Evolutionary conservation across 352 stramenopile genomes (phyloP), one percentile per base, ranked within the genome.

Genomic region (Phytophthora constricta): DNA sequence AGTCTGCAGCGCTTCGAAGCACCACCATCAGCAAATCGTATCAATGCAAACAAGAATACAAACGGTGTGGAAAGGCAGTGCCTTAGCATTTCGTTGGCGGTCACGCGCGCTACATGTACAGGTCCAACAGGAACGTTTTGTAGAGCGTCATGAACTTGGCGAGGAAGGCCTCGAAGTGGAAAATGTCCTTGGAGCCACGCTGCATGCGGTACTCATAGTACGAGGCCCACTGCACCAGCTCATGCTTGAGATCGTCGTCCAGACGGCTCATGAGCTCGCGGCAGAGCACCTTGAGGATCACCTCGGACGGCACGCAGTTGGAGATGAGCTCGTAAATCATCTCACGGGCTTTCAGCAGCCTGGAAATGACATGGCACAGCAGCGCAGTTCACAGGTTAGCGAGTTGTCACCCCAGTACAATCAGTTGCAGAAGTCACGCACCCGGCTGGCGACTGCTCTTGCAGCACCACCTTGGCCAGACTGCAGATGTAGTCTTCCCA

Each of bases 141-240:
- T 99, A 99, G 67, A 99, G 87, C 50, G 89, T 92, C 97, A 99
- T 99, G 77, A 98, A 99, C 80, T 99, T 99, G 56, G 97, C 97
- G 59, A 99, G 83, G 81, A 99, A 99, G 11, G 98, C 97, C 78
- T 99, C 98, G 49, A 99, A 90, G 84, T 99, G 97, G 84, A 99
- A 99, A 65, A 99, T 99, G 59, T 99, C 97, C 81, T 99, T 99
- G 70, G 88, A 95, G 39, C 97, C 86, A 81, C 82, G 79, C 62
- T 96, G 85, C 80, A 99, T 94, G 45, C 97, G 91, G 76, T 99
- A 95, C 77, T 99, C 97, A 53, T 95, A 95, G 80, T 87, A 91
- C 9, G 87, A 79, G 16, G 87, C 85, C 79, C 82, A 90, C 47
- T 95, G 83, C 23, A 98, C 76, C 5, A 99, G 89, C 62, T 99